Conservation (phyloP, 129 eudicot genomes). For the Rutidosis leptorrhynchoides region DNA sequence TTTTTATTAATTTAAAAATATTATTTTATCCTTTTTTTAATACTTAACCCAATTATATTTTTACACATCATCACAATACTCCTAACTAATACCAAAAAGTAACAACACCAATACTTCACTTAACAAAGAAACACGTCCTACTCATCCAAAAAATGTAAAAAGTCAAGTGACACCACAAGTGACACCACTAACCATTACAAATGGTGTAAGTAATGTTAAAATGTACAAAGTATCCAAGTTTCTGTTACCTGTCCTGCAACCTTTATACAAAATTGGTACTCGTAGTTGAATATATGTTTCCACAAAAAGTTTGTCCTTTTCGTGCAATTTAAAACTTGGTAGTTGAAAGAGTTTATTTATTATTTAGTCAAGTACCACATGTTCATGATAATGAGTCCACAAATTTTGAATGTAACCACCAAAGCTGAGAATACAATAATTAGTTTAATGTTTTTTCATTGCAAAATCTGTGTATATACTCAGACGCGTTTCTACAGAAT, state of each 20-base stretch:
- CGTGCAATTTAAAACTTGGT: constrained; percentile 25
- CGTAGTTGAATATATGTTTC: background rate
- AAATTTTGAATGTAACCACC: constrained; percentile 24
- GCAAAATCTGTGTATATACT: background rate
- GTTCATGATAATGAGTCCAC: constrained; percentile 16
- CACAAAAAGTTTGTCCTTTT: constrained; percentile 11
- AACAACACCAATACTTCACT: too few relatives aligned
- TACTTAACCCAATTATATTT: too few relatives aligned
- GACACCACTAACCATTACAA: too few relatives aligned
- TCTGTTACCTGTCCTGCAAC: background rate
- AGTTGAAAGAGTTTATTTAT: constrained; percentile 12
- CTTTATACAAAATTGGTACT: background rate
- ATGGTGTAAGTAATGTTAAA: too few relatives aligned
- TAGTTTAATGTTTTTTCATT: background rate
- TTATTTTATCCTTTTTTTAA: too few relatives aligned
- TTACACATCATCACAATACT: too few relatives aligned
- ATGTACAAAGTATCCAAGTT: background rate
- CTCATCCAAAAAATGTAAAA: too few relatives aligned
- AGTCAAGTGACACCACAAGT: too few relatives aligned
- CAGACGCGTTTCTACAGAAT: background rate
- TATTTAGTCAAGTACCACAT: constrained; percentile 8
- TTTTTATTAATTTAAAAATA: too few relatives aligned
- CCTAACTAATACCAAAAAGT: too few relatives aligned
- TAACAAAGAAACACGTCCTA: too few relatives aligned
- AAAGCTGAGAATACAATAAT: background rate